phyloP scores from a whole-genome alignment of 257 asterid genomes.

The Anisodus acutangulus region DNA sequence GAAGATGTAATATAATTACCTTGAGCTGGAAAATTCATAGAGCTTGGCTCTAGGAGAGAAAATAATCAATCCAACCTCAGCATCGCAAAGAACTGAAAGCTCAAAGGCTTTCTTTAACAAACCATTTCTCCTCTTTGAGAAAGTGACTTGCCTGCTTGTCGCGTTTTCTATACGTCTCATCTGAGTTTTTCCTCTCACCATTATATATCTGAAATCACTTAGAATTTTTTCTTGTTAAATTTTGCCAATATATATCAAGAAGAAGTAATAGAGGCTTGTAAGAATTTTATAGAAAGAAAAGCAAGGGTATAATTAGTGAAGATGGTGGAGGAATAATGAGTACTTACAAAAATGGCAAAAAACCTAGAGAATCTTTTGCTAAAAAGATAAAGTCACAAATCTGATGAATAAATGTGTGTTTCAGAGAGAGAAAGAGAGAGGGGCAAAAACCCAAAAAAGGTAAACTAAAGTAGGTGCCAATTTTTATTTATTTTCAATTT shows the following conservation, averaged over 20 bases:
- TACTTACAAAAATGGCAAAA: slow-evolving; percentile 67
- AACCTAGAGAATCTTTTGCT: slow-evolving; percentile 51
- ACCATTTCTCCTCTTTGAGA: slow-evolving; percentile 89
- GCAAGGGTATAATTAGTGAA: background rate
- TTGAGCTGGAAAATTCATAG: slow-evolving; percentile 76
- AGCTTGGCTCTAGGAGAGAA: slow-evolving; percentile 81
- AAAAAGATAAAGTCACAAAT: slow-evolving; percentile 53
- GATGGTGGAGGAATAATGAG: slow-evolving; percentile 36
- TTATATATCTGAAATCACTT: slow-evolving; percentile 26
- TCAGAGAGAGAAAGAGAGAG: background rate
- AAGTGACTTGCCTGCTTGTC: slow-evolving; percentile 86
- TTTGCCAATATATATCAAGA: background rate
- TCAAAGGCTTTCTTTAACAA: slow-evolving; percentile 81
- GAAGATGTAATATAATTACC: slow-evolving; percentile 41
- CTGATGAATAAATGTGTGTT: slow-evolving; percentile 29
- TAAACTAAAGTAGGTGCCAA: slow-evolving; percentile 31
- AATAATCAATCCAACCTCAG: slow-evolving; percentile 74
- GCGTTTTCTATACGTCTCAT: slow-evolving; percentile 93
- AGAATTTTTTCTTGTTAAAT: background rate
- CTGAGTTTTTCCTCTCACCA: slow-evolving; percentile 94
- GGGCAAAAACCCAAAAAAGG: slow-evolving; percentile 26
- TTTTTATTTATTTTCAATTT: slow-evolving; percentile 39
- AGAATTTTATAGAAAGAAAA: slow-evolving; percentile 25
- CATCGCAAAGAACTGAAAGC: slow-evolving; percentile 86
- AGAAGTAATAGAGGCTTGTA: background rate